Evolutionary conservation across 495 filamentous ascomycete genomes (phyloP).

Genomic region (Platismatia glauca): DNA sequence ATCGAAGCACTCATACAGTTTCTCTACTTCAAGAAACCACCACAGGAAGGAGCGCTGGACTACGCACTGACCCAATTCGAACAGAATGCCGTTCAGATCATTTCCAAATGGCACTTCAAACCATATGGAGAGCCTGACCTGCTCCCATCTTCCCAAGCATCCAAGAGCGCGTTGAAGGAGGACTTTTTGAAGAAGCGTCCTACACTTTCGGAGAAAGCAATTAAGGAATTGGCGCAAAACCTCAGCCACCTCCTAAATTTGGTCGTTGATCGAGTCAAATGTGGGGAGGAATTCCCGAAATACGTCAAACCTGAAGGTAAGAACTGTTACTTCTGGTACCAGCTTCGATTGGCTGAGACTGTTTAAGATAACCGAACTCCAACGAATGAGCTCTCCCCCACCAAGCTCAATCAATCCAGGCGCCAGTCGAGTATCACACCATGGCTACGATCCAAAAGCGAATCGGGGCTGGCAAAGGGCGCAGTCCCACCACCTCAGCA

Average conservation of each 20-base stretch:
- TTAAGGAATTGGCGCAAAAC: slow-evolving; percentile 11
- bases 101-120: slow-evolving; percentile 21
- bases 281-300: slow-evolving; percentile 1
- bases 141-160: slow-evolving; percentile 8
- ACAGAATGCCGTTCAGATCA: slow-evolving; percentile 11
- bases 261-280: slow-evolving; percentile 8
- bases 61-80: slow-evolving; percentile 20
- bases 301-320: neutral
- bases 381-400: neutral
- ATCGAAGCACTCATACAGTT: slow-evolving; percentile 9
- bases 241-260: slow-evolving; percentile 1
- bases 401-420: neutral
- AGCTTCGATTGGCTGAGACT: neutral
- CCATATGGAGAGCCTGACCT: slow-evolving; percentile 19
- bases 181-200: slow-evolving; percentile 15
- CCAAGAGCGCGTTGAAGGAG: slow-evolving; percentile 2
- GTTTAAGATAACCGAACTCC: neutral
- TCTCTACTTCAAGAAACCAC: slow-evolving; percentile 12
- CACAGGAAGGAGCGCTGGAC: slow-evolving; percentile 7
- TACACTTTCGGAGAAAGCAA: neutral
- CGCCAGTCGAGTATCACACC: slow-evolving; percentile 3
- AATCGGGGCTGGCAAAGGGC: neutral
- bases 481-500: neutral
- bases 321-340: too few relatives aligned
- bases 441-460: slow-evolving; percentile 17